Evolutionary conservation across 169 alveolate species (phyloP).

Genomic region (Babesia caballi): DNA sequence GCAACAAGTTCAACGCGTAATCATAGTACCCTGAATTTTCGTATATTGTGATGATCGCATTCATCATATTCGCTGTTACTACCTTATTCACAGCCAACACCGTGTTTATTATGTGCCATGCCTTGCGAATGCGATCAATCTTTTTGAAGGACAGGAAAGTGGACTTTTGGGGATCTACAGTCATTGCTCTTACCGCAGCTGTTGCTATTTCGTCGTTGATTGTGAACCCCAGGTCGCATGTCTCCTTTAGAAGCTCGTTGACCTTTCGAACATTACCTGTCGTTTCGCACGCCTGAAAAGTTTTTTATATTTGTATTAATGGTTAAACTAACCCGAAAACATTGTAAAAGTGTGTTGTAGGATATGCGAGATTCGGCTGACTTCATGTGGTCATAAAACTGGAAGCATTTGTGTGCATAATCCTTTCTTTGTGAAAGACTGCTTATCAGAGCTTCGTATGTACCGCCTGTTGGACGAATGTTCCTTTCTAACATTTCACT

Average conservation of each 20-base stretch:
- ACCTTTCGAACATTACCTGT: constrained; percentile 67
- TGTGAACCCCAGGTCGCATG: constrained; percentile 40
- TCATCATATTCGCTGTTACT: constrained; percentile 32
- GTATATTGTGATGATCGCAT: constrained; percentile 77
- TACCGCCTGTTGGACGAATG: constrained; percentile 74
- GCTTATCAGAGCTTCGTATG: constrained; percentile 75
- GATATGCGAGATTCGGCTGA: constrained; percentile 74
- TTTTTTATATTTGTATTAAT: background rate
- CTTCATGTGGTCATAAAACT: constrained; percentile 71
- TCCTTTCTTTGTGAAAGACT: constrained; percentile 65
- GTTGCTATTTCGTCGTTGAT: constrained; percentile 50
- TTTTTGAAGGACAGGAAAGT: constrained; percentile 45
- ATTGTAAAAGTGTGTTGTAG: constrained; percentile 28
- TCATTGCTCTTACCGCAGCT: constrained; percentile 62
- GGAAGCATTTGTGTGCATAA: constrained; percentile 72
- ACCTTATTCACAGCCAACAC: constrained; percentile 3
- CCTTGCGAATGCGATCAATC: constrained; percentile 58
- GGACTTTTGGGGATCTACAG: constrained; percentile 48
- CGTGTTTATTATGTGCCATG: constrained; percentile 74
- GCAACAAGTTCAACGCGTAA: constrained; percentile 79
- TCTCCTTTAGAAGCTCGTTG: constrained; percentile 66
- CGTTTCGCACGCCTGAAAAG: constrained; percentile 68
- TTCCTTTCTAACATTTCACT: constrained; percentile 73
- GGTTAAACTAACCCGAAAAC: constrained; percentile 9
- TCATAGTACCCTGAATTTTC: constrained; percentile 75